A percentile compares a stretch with the other conserved stretches of the same genome.
Evolutionary conservation across 345 rosid genomes (phyloP).

Genomic region (Hibiscus mutabilis): DNA sequence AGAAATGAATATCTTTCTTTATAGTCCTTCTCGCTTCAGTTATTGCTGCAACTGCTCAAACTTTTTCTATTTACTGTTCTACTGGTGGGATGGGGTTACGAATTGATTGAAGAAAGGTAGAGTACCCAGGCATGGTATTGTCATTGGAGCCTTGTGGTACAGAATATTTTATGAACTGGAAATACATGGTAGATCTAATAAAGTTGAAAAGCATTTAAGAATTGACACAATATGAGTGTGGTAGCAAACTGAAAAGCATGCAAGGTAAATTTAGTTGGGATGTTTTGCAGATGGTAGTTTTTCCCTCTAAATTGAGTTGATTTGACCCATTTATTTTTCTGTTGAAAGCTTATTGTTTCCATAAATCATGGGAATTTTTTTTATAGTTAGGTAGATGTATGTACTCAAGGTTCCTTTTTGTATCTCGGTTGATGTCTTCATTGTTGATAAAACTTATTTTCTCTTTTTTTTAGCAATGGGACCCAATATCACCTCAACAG

Average conservation of each 20-base stretch:
- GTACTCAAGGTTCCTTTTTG: not conserved
- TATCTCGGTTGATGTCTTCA: not conserved
- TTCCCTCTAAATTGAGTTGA: not conserved
- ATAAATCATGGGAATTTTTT: not conserved
- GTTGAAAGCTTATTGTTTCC: not conserved
- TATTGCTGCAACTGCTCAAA: not conserved
- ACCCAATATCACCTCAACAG: conserved; percentile 89
- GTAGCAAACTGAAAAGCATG: not conserved
- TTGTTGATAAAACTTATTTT: not conserved
- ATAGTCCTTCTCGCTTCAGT: not conserved
- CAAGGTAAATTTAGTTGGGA: not conserved
- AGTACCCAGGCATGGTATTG: not conserved
- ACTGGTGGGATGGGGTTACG: not conserved
- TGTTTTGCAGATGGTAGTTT: not conserved
- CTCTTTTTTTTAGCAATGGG: conserved; percentile 66
- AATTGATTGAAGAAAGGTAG: not conserved
- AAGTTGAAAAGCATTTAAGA: not conserved
- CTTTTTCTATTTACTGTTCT: conserved; percentile 5
- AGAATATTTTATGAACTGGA: not conserved
- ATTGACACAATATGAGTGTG: conserved; percentile 2
- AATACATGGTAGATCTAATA: not conserved
- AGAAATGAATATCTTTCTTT: not conserved
- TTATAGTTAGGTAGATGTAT: not conserved
- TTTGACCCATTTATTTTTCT: not conserved
- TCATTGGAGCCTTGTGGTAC: not conserved